These are phyloP conservation scores for Aspergillus brunneoviolaceus DNA, from an alignment of 2,329 filamentous ascomycete genomes.

Conservation along the genomic window DNA sequence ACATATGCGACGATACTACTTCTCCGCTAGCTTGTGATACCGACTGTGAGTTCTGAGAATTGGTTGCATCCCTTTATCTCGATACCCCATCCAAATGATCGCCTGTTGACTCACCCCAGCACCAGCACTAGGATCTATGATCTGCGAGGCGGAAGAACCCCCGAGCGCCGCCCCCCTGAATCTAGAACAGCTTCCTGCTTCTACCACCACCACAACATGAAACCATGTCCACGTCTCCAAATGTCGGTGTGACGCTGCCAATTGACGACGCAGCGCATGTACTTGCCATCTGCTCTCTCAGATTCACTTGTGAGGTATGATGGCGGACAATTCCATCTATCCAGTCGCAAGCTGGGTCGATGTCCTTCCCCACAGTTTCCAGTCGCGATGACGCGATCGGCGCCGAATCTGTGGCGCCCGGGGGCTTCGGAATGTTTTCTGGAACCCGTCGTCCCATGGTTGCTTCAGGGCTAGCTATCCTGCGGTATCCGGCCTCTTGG, in stretches of 20 bases:
- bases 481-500: slow-evolving; percentile 11
- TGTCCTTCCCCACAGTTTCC: slow-evolving; percentile 1
- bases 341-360: not conserved
- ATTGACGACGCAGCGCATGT: not conserved
- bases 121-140: not conserved
- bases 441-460: not conserved
- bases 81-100: not conserved
- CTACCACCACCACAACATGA: not conserved
- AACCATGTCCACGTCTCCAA: not conserved
- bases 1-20: not conserved
- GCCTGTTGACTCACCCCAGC: not conserved
- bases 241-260: not conserved
- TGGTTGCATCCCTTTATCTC: not conserved
- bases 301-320: not conserved
- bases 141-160: not conserved
- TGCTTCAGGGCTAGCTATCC: not conserved
- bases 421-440: not conserved
- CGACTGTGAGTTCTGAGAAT: not conserved
- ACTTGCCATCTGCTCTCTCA: not conserved
- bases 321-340: not conserved
- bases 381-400: slow-evolving; percentile 7
- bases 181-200: not conserved
- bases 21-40: not conserved
- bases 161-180: not conserved
- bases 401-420: slow-evolving; percentile 1